A percentile compares a stretch with the other conserved stretches of the same genome.
Evolutionary conservation across 1,139 yeast species (phyloP).

Genomic region (Saccharomyces hybrid): DNA sequence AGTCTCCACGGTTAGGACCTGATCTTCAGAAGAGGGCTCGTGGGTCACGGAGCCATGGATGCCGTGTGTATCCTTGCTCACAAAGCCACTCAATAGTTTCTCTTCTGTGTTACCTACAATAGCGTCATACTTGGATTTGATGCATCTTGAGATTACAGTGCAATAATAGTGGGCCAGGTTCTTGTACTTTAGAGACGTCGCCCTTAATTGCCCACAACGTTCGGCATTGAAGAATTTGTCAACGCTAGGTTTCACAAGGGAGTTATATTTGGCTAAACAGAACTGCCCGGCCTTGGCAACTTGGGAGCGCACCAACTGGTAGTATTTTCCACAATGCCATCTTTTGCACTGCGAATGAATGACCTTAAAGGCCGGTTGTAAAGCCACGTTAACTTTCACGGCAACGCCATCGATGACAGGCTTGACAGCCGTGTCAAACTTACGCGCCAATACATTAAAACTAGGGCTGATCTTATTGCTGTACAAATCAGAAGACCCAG

Average conservation of each 20-base stretch:
- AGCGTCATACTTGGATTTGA: neutral
- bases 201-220: slow-evolving; percentile 2
- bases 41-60: neutral
- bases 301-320: slow-evolving; percentile 1
- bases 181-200: neutral
- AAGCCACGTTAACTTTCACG: neutral
- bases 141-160: neutral
- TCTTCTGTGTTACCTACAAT: slow-evolving; percentile 1
- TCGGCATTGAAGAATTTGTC: slow-evolving; percentile 7
- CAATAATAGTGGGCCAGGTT: slow-evolving; percentile 3
- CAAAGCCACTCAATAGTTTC: neutral
- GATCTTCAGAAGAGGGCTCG: neutral
- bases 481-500: neutral
- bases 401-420: slow-evolving; percentile 1
- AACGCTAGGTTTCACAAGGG: slow-evolving; percentile 9
- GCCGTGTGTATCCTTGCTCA: neutral
- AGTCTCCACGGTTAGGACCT: neutral
- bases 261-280: slow-evolving; percentile 8
- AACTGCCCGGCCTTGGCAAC: neutral
- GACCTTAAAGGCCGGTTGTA: neutral
- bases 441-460: slow-evolving; percentile 1
- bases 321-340: slow-evolving; percentile 6
- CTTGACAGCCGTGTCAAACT: slow-evolving; percentile 3
- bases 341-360: slow-evolving; percentile 2
- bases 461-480: slow-evolving; percentile 1